Percentiles rank a stretch among this genome's conserved stretches.
These are phyloP conservation scores for Hypoxylon subgilvum DNA, from an alignment of 495 filamentous ascomycete species.

Conservation along the genomic window DNA sequence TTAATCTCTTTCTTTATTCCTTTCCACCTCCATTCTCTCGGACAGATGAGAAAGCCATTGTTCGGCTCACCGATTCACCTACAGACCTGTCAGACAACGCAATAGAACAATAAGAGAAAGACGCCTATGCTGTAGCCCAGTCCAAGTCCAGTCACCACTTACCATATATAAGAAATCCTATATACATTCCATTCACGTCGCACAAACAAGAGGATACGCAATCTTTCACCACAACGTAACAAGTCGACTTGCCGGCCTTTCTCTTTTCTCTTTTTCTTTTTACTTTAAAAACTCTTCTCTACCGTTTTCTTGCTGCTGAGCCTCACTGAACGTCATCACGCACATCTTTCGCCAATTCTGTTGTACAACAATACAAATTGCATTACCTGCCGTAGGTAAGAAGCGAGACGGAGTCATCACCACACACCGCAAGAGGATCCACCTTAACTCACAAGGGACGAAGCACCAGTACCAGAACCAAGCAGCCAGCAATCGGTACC, in stretches of 20 bases:
- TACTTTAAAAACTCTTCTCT: too few species aligned
- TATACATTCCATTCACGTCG: slow-evolving; percentile 33
- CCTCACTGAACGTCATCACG: slow-evolving; percentile 39
- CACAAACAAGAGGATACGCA: slow-evolving; percentile 22
- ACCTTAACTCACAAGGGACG: slow-evolving; percentile 29
- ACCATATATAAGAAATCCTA: too few species aligned
- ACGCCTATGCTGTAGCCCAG: too few species aligned
- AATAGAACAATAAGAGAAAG: background rate
- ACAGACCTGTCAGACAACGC: background rate
- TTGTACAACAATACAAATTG: slow-evolving; percentile 30
- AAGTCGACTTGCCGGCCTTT: slow-evolving; percentile 19
- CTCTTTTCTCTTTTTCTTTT: background rate
- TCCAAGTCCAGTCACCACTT: too few species aligned
- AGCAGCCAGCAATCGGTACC: background rate
- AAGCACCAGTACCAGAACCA: background rate
- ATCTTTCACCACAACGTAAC: slow-evolving; percentile 28
- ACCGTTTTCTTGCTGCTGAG: slow-evolving; percentile 38
- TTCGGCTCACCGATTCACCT: slow-evolving; percentile 15
- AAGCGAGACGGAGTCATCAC: slow-evolving; percentile 36
- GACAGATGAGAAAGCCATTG: slow-evolving; percentile 9
- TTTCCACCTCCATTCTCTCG: background rate
- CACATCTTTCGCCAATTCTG: slow-evolving; percentile 22
- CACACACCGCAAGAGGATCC: slow-evolving; percentile 34
- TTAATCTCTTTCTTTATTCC: slow-evolving; percentile 1
- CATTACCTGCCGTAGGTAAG: slow-evolving; percentile 41